These are phyloP conservation scores for Mycosphaerella sp. DNA, from an alignment of 2,329 filamentous ascomycete genomes.

Conservation along the genomic window DNA sequence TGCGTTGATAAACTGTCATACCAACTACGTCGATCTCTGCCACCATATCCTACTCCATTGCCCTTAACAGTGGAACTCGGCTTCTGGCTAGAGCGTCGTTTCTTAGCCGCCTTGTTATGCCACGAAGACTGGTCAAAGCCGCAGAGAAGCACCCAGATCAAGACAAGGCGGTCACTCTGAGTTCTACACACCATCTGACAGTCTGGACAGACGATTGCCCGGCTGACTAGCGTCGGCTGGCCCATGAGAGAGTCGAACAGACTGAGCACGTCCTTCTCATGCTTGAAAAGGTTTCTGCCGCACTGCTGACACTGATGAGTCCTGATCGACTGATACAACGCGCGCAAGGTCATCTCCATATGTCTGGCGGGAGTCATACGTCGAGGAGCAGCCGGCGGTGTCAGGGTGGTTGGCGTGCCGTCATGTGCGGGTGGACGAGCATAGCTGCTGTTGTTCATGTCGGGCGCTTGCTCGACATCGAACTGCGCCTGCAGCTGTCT, in stretches of 20 bases:
- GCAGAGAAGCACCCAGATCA: slow-evolving; percentile 37
- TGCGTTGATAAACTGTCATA: no score
- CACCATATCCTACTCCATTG: slow-evolving; percentile 9
- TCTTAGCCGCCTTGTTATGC: slow-evolving; percentile 17
- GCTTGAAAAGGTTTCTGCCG: background rate
- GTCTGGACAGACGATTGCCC: background rate
- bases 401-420: no score
- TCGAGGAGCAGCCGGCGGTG: no score
- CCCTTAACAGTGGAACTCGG: background rate
- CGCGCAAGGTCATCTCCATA: background rate
- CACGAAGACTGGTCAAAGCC: slow-evolving; percentile 31
- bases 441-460: background rate
- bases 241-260: background rate
- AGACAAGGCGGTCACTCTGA: slow-evolving; percentile 23
- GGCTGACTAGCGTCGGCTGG: background rate
- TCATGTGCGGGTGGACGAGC: background rate
- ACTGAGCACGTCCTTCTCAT: background rate
- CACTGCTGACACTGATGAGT: background rate
- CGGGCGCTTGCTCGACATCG: background rate
- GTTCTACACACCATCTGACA: background rate
- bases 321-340: background rate
- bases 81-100: background rate
- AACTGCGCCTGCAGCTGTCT: background rate
- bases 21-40: background rate
- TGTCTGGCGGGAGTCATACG: background rate